Evolutionary conservation across 176 grass and related monocot species (phyloP), one percentile per base, ranked within the genome.

Genomic region (Panicum miliaceum): DNA sequence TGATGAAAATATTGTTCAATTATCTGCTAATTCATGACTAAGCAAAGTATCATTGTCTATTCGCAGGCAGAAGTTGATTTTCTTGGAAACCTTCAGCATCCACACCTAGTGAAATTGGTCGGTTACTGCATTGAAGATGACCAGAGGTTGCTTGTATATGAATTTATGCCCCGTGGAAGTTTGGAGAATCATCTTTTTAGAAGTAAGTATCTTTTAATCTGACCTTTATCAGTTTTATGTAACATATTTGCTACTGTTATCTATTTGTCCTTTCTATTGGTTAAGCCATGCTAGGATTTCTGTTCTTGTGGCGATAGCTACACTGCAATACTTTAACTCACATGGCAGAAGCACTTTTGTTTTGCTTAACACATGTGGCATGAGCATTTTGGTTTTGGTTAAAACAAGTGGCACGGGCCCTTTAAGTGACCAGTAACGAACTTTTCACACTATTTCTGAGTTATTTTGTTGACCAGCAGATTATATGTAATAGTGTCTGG

Each of bases 91-190:
- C 91, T 99, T 84, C 97, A 82, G 74, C 93, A 99, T 87, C 97
- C 90, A 73, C 94, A 99, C 76, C 89, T 99, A 81, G 97, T 99
- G 81, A 99, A 88, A 71, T 94, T 99, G 78, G 90, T 99, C 76
- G 97, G 97, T 65, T 99, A 99, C 71, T 96, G 97, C 86, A 99
- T 96, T 85, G 97, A 99, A 93, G 97, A 99, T 94, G 93, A 99
- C 76, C 97, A 99, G 80, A 87, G 97, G 86, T 85, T 99, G 91
- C 87, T 99, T 66, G 97, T 84, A 14, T 99, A 99, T 12, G 97
- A 99, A 89, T 99, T 99, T 79, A 99, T 99, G 97, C 91, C 93
- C 32, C 93, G 97, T 75, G 97, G 97, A 88, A 99, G 97, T 80
- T 88, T 99, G 82, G 97, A 99, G 86, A 99, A 96, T 75, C 97